Percentiles rank a stretch among this genome's conserved stretches.
Evolutionary conservation across 139 green algal species (phyloP).

Genomic region (Chlorella sp.): DNA sequence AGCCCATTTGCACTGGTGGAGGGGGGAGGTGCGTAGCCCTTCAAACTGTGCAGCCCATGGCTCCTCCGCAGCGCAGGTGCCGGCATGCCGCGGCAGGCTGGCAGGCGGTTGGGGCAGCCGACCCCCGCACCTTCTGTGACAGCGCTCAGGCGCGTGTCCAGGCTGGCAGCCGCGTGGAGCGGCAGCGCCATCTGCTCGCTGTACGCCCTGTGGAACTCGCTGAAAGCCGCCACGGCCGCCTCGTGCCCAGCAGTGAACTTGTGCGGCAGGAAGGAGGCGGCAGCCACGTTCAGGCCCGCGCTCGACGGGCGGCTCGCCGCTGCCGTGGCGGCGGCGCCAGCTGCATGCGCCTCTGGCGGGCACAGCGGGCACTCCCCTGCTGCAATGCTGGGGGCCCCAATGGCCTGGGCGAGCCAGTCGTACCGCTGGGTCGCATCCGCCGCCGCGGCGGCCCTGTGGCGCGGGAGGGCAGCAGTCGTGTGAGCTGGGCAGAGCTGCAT

Average conservation of each 20-base stretch:
- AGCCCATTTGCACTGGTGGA: not conserved
- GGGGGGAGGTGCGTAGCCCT: not conserved
- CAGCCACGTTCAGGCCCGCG: not conserved
- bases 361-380: not conserved
- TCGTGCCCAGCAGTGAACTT: not conserved
- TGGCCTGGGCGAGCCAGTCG: not conserved
- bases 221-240: not conserved
- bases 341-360: not conserved
- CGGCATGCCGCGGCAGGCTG: not conserved
- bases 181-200: not conserved
- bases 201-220: not conserved
- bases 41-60: too few relatives aligned
- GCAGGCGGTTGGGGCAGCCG: too few relatives aligned
- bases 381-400: not conserved
- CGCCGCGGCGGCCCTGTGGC: not conserved
- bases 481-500: not conserved
- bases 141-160: not conserved
- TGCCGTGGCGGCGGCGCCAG: not conserved
- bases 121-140: not conserved
- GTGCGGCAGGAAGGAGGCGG: conserved; percentile 16
- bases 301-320: not conserved
- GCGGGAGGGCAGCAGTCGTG: not conserved
- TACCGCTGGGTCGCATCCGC: not conserved
- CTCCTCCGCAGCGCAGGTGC: not conserved
- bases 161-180: not conserved